Conservation (phyloP, 2,329 filamentous ascomycete genomes). For the Trichophaea hybrida region DNA sequence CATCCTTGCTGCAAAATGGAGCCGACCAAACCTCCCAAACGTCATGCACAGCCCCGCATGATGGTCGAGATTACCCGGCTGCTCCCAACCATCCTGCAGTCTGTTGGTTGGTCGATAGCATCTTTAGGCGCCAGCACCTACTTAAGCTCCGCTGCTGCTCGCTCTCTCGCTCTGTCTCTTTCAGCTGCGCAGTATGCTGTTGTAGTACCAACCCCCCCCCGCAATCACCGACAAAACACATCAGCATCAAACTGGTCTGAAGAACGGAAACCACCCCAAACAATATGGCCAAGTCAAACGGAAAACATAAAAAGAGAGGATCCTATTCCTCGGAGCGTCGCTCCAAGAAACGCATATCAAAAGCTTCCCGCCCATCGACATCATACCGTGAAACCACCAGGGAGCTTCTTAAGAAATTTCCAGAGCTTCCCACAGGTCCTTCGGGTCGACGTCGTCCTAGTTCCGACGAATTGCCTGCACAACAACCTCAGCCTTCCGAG, state of each 20-base stretch:
- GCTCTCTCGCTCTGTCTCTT: no score
- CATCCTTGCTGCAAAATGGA: no score
- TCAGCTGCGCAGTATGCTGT: no score
- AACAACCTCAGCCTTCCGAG: background rate
- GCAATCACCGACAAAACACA: background rate
- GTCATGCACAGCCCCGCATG: no score
- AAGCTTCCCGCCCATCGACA: background rate
- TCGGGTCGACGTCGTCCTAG: background rate
- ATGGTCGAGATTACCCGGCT: no score
- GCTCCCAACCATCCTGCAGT: no score
- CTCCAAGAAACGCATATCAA: background rate
- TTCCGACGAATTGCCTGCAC: background rate
- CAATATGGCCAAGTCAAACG: background rate
- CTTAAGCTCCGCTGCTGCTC: no score
- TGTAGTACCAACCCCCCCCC: background rate
- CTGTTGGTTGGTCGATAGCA: no score
- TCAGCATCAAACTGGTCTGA: background rate
- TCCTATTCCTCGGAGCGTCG: background rate
- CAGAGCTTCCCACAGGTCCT: constrained; percentile 3
- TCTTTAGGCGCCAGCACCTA: no score
- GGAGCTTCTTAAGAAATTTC: background rate
- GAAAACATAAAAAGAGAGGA: background rate
- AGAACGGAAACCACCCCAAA: no score
- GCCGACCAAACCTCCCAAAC: no score
- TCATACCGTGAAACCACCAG: constrained; percentile 1